Conservation (phyloP, 257 asterid species). For the Nicotiana tomentosiformis region DNA sequence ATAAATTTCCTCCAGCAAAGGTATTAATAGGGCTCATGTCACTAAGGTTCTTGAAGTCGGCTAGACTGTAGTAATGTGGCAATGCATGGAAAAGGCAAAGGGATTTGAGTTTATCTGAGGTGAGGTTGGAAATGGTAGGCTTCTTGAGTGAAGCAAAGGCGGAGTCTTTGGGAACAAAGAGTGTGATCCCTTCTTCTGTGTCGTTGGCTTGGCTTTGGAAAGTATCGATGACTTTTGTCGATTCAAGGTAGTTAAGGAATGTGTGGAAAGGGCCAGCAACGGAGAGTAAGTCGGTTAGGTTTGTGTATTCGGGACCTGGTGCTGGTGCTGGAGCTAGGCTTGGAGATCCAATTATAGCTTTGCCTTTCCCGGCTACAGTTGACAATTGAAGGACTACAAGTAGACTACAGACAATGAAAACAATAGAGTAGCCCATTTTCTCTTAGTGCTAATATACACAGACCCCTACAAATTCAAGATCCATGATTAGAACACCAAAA, state of each 20-base stretch:
- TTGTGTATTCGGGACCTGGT: conserved; percentile 56
- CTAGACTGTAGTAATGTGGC: conserved; percentile 57
- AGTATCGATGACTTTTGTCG: conserved; percentile 58
- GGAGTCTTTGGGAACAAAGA: conserved; percentile 61
- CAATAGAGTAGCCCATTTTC: conserved; percentile 25
- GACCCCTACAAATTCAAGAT: conserved; percentile 11
- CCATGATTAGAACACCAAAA: neutral
- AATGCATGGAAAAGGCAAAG: conserved; percentile 71
- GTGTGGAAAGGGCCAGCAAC: conserved; percentile 77
- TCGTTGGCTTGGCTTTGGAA: conserved; percentile 76
- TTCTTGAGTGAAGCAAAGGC: conserved; percentile 51
- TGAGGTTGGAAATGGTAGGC: conserved; percentile 57
- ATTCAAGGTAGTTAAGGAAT: conserved; percentile 55
- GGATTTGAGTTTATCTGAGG: conserved; percentile 55
- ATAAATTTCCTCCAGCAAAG: conserved; percentile 49
- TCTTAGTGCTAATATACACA: neutral
- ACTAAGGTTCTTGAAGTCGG: conserved; percentile 79
- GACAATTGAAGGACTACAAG: conserved; percentile 22
- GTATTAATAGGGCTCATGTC: conserved; percentile 52
- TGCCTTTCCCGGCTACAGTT: conserved; percentile 30
- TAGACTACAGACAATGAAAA: conserved; percentile 10
- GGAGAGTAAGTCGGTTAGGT: conserved; percentile 59
- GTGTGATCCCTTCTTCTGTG: conserved; percentile 66
- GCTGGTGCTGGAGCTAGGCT: conserved; percentile 51
- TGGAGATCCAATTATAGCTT: conserved; percentile 23